Percentiles rank a stretch among this genome's conserved stretches.
Conservation (phyloP, 176 grass and related monocot species). For the Triticum dicoccoides region DNA sequence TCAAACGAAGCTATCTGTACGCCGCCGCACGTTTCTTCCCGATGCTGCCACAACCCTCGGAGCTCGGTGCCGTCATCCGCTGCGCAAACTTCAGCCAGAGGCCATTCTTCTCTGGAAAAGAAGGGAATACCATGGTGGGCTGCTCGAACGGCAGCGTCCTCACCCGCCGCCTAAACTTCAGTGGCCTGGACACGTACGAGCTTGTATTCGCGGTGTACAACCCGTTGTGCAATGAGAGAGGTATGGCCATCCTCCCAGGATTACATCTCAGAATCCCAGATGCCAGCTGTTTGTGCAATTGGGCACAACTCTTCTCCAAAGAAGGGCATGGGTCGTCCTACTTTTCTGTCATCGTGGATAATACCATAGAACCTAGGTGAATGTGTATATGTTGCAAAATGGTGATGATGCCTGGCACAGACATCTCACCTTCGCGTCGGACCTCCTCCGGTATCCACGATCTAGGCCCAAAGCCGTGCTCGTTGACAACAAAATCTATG, state of each 20-base stretch:
- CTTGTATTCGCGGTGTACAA: not conserved
- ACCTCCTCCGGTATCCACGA: not conserved
- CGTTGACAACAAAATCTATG: not conserved
- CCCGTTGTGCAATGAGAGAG: not conserved
- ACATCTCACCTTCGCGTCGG: too few relatives aligned
- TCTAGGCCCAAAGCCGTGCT: not conserved
- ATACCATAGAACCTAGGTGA: not conserved
- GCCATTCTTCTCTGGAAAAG: too few relatives aligned
- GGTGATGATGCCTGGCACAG: not conserved
- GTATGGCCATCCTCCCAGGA: not conserved
- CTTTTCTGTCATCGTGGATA: not conserved
- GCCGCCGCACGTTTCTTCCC: too few relatives aligned
- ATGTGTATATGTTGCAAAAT: not conserved
- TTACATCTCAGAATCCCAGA: not conserved
- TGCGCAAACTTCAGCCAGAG: too few relatives aligned
- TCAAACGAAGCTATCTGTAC: too few relatives aligned
- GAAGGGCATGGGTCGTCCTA: not conserved
- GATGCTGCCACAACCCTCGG: too few relatives aligned
- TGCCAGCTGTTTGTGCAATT: not conserved
- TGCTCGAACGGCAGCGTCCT: too few relatives aligned
- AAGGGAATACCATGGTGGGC: too few relatives aligned
- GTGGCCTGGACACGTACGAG: too few relatives aligned
- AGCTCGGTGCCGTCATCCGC: too few relatives aligned
- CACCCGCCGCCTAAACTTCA: too few relatives aligned
- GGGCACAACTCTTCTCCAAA: not conserved